These are phyloP conservation scores for Samsoniella hepiali DNA, from an alignment of 2,329 filamentous ascomycete genomes.

Conservation along the genomic window DNA sequence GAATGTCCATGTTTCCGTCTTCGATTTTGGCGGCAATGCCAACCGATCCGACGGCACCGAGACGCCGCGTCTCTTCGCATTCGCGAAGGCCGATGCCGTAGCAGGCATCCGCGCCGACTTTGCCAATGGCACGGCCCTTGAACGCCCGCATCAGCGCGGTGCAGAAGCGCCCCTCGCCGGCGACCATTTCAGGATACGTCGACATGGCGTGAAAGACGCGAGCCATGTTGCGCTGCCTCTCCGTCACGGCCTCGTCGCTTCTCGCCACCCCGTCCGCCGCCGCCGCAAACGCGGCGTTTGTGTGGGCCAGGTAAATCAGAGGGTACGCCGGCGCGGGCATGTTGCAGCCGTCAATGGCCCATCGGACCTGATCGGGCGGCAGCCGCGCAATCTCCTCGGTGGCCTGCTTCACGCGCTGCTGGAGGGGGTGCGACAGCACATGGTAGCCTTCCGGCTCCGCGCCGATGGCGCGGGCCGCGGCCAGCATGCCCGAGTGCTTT, in stretches of 20 bases:
- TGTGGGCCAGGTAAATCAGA: conserved; percentile 33
- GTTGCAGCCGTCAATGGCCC: conserved; percentile 47
- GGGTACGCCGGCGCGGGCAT: conserved; percentile 43
- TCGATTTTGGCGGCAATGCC: conserved; percentile 48
- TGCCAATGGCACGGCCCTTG: conserved; percentile 39
- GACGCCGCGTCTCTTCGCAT: conserved; percentile 33
- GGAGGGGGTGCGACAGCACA: conserved; percentile 35
- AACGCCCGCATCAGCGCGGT: conserved; percentile 43
- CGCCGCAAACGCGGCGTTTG: conserved; percentile 37
- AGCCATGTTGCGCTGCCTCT: conserved; percentile 24
- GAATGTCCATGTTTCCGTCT: conserved; percentile 42
- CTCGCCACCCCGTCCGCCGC: conserved; percentile 26
- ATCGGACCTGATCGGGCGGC: conserved; percentile 30
- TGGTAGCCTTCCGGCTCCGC: conserved; percentile 35
- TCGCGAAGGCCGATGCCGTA: conserved; percentile 44
- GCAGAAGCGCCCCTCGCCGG: conserved; percentile 45
- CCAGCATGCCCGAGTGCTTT: conserved; percentile 48
- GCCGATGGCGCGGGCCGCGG: conserved; percentile 37
- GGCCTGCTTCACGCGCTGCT: conserved; percentile 35
- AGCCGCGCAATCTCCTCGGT: conserved; percentile 36
- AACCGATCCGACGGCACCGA: conserved; percentile 37
- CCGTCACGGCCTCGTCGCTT: neutral
- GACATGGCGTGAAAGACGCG: conserved; percentile 43
- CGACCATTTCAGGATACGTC: conserved; percentile 41
- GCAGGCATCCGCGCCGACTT: conserved; percentile 48